These are phyloP conservation scores for Niveomyces coronatus DNA, from an alignment of 2,329 filamentous ascomycete species.

Conservation along the genomic window DNA sequence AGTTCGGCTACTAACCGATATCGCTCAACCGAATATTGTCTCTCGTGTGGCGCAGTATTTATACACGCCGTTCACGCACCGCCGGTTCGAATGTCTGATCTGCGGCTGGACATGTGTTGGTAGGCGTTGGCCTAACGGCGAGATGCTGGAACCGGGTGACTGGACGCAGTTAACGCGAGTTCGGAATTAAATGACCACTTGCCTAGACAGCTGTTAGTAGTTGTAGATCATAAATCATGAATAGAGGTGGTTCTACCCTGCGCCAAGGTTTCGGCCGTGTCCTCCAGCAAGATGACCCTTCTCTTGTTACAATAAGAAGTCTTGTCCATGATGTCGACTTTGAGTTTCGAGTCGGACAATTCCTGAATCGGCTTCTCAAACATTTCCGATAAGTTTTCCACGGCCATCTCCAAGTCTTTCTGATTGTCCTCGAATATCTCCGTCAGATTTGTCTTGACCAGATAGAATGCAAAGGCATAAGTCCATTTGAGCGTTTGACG, in stretches of 20 bases:
- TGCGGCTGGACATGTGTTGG: no score
- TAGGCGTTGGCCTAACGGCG: background rate
- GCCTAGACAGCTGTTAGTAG: conserved; percentile 24
- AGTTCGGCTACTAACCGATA: no score
- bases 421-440: conserved; percentile 99
- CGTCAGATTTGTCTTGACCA: conserved; percentile 90
- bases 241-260: no score
- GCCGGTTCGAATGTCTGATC: no score
- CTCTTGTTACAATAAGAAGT: conserved; percentile 94
- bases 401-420: conserved; percentile 93
- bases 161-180: conserved; percentile 16
- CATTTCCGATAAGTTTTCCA: conserved; percentile 96
- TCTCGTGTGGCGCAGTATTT: no score
- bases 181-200: conserved; percentile 34
- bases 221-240: no score
- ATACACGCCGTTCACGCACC: no score
- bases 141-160: background rate
- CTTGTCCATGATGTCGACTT: conserved; percentile 98
- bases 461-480: conserved; percentile 95
- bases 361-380: conserved; percentile 95
- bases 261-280: conserved; percentile 86
- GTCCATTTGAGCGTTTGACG: conserved; percentile 99
- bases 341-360: conserved; percentile 75
- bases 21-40: no score
- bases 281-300: conserved; percentile 77